These are phyloP conservation scores for Bacidia gigantensis DNA, from an alignment of 495 filamentous ascomycete genomes.

Conservation along the genomic window DNA sequence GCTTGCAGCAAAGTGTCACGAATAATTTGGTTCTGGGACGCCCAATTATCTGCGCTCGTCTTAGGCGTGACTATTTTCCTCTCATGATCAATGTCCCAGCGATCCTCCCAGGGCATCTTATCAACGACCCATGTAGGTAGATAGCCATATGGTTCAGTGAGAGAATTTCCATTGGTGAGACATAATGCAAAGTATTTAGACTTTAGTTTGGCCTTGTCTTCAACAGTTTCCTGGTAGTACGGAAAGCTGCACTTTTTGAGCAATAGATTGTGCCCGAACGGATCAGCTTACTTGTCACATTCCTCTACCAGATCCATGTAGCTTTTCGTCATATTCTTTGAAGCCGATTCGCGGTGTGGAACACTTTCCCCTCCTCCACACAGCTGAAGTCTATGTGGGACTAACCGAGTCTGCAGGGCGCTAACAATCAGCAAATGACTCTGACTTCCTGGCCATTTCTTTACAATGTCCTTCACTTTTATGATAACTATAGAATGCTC, in stretches of 20 bases:
- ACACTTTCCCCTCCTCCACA: no score
- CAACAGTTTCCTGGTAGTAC: conserved; percentile 42
- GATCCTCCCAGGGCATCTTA: conserved; percentile 39
- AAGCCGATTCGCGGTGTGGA: no score
- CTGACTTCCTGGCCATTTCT: background rate
- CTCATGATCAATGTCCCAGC: conserved; percentile 36
- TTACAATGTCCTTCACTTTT: background rate
- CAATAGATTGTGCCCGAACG: background rate
- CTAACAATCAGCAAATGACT: background rate
- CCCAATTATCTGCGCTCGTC: conserved; percentile 29
- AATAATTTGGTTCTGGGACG: conserved; percentile 43
- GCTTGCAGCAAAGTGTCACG: conserved; percentile 47
- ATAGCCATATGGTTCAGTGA: conserved; percentile 45
- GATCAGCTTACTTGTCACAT: conserved; percentile 44
- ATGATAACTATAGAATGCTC: background rate
- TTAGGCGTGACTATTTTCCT: conserved; percentile 25
- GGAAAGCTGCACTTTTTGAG: conserved; percentile 44
- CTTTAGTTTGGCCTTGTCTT: conserved; percentile 33
- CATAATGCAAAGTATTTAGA: conserved; percentile 41
- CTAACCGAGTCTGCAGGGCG: background rate
- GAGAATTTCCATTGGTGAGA: conserved; percentile 27
- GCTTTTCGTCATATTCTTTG: no score
- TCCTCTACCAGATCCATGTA: conserved; percentile 42
- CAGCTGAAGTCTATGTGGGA: no score
- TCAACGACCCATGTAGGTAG: conserved; percentile 43